A percentile compares a stretch with the other conserved stretches of the same genome.
These are phyloP conservation scores for Kockiozyma suomiensis DNA, from an alignment of 805 yeast species.

Conservation along the genomic window DNA sequence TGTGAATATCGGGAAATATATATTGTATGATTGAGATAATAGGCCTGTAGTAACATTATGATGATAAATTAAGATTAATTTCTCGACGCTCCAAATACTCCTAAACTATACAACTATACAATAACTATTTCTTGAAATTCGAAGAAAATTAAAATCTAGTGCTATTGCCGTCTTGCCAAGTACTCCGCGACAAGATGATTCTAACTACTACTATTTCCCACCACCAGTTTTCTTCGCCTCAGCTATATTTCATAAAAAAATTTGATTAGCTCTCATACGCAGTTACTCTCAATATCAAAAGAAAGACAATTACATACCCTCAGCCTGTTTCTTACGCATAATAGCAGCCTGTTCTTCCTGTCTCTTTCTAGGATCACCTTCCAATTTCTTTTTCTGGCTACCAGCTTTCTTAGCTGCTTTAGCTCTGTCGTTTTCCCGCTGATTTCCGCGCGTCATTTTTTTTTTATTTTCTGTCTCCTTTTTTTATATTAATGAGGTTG, in stretches of 20 bases:
- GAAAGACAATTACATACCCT: constrained; percentile 48
- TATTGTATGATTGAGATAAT: background rate
- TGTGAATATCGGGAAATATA: background rate
- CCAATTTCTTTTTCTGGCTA: constrained; percentile 65
- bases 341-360: constrained; percentile 89
- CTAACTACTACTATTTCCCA: background rate
- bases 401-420: constrained; percentile 73
- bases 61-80: too few species aligned
- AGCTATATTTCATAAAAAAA: constrained; percentile 5
- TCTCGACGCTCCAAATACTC: constrained; percentile 5
- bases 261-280: background rate
- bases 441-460: constrained; percentile 77
- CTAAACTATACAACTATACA: background rate
- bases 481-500: too few species aligned
- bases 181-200: too few species aligned
- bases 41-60: too few species aligned
- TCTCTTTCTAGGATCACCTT: constrained; percentile 84
- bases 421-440: constrained; percentile 90
- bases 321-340: constrained; percentile 85
- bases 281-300: background rate
- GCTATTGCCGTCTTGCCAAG: too few species aligned
- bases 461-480: background rate
- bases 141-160: background rate
- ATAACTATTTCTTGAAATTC: too few species aligned
- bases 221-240: constrained; percentile 20